Percentiles rank a stretch among this genome's conserved stretches.
Conservation (phyloP, 106 monocot genomes). For the Dioscorea alata region DNA sequence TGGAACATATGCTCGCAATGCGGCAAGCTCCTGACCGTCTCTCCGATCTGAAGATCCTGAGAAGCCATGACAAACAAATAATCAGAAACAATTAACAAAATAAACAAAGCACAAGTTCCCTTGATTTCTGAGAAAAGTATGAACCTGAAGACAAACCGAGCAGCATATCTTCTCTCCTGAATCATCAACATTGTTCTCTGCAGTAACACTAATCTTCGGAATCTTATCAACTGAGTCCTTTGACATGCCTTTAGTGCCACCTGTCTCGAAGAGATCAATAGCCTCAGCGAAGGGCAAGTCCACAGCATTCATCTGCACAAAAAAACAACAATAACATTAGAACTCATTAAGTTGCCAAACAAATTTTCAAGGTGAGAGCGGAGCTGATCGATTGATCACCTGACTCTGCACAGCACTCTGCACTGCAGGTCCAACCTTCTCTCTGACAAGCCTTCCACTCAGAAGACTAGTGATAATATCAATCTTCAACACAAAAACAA, state of each 20-base stretch:
- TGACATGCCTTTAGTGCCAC: constrained; percentile 43
- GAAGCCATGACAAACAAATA: neutral
- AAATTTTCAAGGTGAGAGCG: neutral
- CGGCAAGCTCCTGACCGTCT: constrained; percentile 58
- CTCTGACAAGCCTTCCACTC: constrained; percentile 64
- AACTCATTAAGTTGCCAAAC: neutral
- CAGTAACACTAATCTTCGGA: constrained; percentile 39
- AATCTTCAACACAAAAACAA: constrained; percentile 21
- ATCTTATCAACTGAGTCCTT: constrained; percentile 48
- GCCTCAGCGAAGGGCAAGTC: constrained; percentile 40
- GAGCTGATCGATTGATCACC: constrained; percentile 18
- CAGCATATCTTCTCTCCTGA: constrained; percentile 52
- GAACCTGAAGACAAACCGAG: constrained; percentile 55
- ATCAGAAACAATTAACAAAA: constrained; percentile 9
- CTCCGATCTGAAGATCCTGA: constrained; percentile 69
- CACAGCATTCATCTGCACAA: constrained; percentile 66
- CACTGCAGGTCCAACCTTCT: constrained; percentile 78
- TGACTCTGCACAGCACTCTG: constrained; percentile 85
- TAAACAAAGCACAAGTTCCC: neutral
- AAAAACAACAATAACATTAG: neutral
- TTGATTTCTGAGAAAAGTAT: constrained; percentile 1
- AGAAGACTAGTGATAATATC: constrained; percentile 69
- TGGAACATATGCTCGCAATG: constrained; percentile 79
- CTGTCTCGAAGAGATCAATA: constrained; percentile 62
- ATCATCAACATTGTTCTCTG: constrained; percentile 33